Evolutionary conservation across 2,329 filamentous ascomycete species (phyloP), one percentile per base, ranked within the genome.

Genomic region (Ceratocystis ficicola): DNA sequence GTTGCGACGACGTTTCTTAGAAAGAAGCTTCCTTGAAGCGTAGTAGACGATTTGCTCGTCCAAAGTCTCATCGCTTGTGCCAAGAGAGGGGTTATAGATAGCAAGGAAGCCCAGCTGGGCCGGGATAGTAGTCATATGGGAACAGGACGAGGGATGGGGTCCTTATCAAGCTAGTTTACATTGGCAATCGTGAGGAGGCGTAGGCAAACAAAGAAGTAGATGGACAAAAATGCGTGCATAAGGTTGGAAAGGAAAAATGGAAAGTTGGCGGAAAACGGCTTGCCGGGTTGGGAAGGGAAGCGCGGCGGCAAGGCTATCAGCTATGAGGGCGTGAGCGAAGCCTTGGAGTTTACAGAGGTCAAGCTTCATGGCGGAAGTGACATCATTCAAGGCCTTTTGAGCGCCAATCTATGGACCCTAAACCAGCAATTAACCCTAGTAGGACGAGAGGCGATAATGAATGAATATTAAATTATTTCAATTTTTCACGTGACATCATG

Each of bases 1-100:
- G 69, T 77, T 74, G 32, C 76, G 76, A 66, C 76, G 77, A 62
- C 74, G 76, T 41, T 74, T 72, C 46, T 74, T 71, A 41, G 74
- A 70, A 62, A 77, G 77, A 2, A 78, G 77, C 65, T 74, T 76
- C 65, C 81, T 75, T 5, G 89, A 90, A 71, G 88, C 88, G 77
- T 95, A 96, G 79, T 96, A 99, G 70, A 96, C 89, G 69, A 97
- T 90, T 76, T 99, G 90, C 70, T 94, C 82, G 66, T 83, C 80
- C 70, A 93, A 80, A 1, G 78, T 81, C 55, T 81, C 79, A 70
- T 82, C 80, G 2, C 77, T 80, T 55, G 72, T 73, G 71, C 88
- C 87, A 57, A 95, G 82, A 5, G 87, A 85, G 44, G 95, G 94
- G 74, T 95, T 97, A 80, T 95, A 99, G 74, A 99, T 95, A 74